Percentiles rank a stretch among this genome's conserved stretches.
phyloP scores from a whole-genome alignment of 2,329 filamentous ascomycete genomes.

The Alternaria consortialis region DNA sequence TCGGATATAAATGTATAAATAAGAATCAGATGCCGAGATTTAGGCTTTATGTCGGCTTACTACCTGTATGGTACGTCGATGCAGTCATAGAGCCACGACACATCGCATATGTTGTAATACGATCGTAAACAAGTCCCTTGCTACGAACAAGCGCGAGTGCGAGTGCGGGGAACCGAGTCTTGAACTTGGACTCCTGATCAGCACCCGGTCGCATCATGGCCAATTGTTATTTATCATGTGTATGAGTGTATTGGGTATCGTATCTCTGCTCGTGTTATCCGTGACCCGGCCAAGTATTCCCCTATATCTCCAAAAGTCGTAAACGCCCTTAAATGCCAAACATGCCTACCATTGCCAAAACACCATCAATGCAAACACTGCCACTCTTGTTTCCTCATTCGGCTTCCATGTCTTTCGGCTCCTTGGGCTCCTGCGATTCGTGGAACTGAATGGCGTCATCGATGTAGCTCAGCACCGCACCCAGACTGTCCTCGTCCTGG shows the following conservation, averaged over 20 bases:
- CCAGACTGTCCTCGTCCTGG: constrained; percentile 91
- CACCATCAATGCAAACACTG: constrained; percentile 12
- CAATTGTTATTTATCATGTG: background rate
- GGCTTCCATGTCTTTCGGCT: constrained; percentile 66
- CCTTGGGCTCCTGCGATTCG: constrained; percentile 89
- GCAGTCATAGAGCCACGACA: background rate
- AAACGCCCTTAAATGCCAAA: constrained; percentile 8
- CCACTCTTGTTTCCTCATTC: background rate
- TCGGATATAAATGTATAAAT: background rate
- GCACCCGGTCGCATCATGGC: background rate
- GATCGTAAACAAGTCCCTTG: background rate
- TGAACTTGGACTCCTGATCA: background rate
- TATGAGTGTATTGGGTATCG: constrained; percentile 12
- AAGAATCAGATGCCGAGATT: background rate
- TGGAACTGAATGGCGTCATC: constrained; percentile 94
- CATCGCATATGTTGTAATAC: background rate
- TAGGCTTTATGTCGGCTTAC: background rate
- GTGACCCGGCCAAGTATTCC: background rate
- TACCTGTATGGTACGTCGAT: background rate
- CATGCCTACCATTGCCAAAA: constrained; percentile 4
- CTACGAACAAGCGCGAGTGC: background rate
- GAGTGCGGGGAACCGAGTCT: background rate
- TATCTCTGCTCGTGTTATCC: constrained; percentile 2
- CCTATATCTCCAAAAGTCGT: background rate
- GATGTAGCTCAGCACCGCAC: constrained; percentile 85